These are phyloP conservation scores for Calonectria crousiana DNA, from an alignment of 2,329 filamentous ascomycete genomes.

Conservation along the genomic window DNA sequence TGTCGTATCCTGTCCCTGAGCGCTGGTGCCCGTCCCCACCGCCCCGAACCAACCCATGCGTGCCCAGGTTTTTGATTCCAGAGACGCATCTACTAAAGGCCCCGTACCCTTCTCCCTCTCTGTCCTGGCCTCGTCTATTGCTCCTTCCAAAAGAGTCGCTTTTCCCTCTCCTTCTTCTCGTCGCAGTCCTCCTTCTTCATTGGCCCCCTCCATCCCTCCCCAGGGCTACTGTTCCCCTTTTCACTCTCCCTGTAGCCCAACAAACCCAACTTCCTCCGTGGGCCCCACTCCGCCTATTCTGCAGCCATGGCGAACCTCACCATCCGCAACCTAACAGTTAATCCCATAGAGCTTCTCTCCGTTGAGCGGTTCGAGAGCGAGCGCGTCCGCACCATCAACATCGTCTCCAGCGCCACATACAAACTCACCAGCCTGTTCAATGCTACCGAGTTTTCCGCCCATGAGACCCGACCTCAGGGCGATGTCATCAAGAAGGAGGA, in stretches of 20 bases:
- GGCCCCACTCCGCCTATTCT: not conserved
- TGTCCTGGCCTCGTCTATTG: not conserved
- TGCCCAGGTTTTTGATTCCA: not conserved
- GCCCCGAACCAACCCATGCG: not conserved
- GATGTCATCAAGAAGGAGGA: slow-evolving; percentile 72
- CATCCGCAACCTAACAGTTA: slow-evolving; percentile 85
- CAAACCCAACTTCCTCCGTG: not conserved
- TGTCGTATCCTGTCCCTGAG: not conserved
- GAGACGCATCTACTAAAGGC: not conserved
- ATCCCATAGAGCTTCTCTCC: slow-evolving; percentile 77
- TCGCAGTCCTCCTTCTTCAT: not conserved
- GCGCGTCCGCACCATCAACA: slow-evolving; percentile 55
- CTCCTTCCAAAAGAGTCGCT: not conserved
- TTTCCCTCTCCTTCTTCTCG: not conserved
- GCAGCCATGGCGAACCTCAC: slow-evolving; percentile 68
- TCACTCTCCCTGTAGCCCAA: not conserved
- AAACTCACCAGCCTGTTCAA: slow-evolving; percentile 59
- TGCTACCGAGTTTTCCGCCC: slow-evolving; percentile 50
- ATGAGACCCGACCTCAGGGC: slow-evolving; percentile 60
- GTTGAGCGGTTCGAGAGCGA: slow-evolving; percentile 78
- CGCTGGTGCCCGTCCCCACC: not conserved
- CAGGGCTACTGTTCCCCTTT: not conserved
- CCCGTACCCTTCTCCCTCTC: not conserved
- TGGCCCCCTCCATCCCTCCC: not conserved
- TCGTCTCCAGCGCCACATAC: slow-evolving; percentile 59